phyloP scores from a whole-genome alignment of 2,329 filamentous ascomycete species.

The Stagonosporopsis tanaceti region DNA sequence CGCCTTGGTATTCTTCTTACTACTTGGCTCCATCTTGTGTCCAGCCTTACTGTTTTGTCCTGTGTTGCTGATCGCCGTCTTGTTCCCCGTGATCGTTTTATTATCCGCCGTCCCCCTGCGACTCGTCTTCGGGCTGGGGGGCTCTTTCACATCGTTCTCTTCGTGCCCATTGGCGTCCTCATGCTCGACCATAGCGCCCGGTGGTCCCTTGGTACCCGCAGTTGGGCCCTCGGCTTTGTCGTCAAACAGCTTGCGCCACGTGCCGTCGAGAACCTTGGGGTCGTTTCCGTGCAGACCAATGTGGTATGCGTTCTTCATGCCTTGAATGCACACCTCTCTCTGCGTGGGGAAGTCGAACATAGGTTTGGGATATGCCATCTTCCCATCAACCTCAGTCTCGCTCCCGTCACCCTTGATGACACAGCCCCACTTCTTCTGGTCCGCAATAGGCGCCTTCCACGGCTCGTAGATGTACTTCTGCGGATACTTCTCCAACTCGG shows the following conservation, averaged over 20 bases:
- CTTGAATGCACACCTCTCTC: constrained; percentile 68
- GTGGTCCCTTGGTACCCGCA: constrained; percentile 49
- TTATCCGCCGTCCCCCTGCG: constrained; percentile 60
- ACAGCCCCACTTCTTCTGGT: constrained; percentile 74
- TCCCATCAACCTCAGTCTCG: constrained; percentile 52
- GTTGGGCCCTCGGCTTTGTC: constrained; percentile 57
- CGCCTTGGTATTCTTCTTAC: constrained; percentile 50
- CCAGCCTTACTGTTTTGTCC: constrained; percentile 54
- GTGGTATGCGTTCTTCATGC: constrained; percentile 75
- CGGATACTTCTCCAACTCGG: constrained; percentile 68
- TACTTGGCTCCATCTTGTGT: constrained; percentile 52
- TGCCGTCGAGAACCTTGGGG: constrained; percentile 67
- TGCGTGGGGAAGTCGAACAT: constrained; percentile 78
- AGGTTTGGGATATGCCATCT: constrained; percentile 70
- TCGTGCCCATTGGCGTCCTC: constrained; percentile 31
- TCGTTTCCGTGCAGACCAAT: constrained; percentile 72
- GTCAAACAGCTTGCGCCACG: constrained; percentile 60
- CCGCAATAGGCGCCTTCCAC: constrained; percentile 73
- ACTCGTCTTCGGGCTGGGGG: constrained; percentile 22
- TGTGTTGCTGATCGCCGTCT: constrained; percentile 44
- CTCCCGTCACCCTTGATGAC: constrained; percentile 59
- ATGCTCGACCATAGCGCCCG: constrained; percentile 49
- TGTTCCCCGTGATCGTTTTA: constrained; percentile 66
- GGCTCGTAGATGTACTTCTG: constrained; percentile 81
- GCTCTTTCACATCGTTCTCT: constrained; percentile 15